Evolutionary conservation across 202 grass and related monocot species (phyloP), one percentile per base, ranked within the genome.

Genomic region (Digitaria exilis): DNA sequence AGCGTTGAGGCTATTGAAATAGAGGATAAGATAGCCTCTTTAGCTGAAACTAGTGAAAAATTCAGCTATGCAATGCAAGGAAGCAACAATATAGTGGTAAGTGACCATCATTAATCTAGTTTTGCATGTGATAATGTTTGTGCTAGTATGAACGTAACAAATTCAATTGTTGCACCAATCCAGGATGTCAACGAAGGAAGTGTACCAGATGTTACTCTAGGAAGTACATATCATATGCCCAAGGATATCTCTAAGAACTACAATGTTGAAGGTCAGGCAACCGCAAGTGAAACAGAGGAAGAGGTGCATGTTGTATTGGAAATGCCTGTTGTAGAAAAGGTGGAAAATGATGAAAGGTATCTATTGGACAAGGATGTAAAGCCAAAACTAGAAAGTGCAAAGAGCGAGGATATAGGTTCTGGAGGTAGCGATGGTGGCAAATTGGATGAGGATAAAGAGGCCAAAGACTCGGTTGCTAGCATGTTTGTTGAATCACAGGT

Each of bases 1-100:
- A 37, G 34, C 9, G 1, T 12, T 29, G 79, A 84, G 56, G 75
- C 0, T 1, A 65, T 26, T 0, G 61, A 84, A 55, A 68, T 10
- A 1, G 52, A 79, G 66, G 92, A 74, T 82, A 60, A 49, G 35
- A 45, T 39, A 52, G 42, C 42, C 7, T 8, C 64, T 79, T 6
- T 18, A 11, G 24, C 41, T n/a, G 78, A 93, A 65, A 24, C 57
- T 59, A 87, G 61, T 31, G 25, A 70, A 19, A 49, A 75, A 71
- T 85, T 82, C 19, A 65, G 31, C 6, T 82, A 46, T 16, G 71
- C n/a, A n/a, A n/a, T n/a, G 54, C 43, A 73, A 80, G n/a, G 62
- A 62, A 32, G 17, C 0, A 1, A 56, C 19, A 64, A 45, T 51
- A 51, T 19, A 51, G 17, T 6, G 48, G 48, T 51, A 51, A 51